These are phyloP conservation scores for Eimeria praecox DNA, from an alignment of 169 alveolate species.

Conservation along the genomic window DNA sequence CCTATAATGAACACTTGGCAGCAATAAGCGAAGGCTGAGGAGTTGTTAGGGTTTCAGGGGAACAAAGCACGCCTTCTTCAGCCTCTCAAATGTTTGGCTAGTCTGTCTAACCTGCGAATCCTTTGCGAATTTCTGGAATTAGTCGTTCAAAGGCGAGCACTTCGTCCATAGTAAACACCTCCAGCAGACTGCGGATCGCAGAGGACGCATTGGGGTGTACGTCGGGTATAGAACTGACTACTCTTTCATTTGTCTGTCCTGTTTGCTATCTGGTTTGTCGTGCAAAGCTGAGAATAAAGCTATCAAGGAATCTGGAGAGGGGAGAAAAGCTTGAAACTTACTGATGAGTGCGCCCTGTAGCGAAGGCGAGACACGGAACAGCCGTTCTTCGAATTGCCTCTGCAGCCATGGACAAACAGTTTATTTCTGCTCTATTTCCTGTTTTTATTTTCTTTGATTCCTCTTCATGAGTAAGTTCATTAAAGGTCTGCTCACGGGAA, in stretches of 20 bases:
- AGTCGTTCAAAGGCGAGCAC: slow-evolving; percentile 73
- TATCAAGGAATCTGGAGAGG: neutral
- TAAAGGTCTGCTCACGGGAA: neutral
- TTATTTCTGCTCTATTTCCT: neutral
- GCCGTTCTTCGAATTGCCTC: slow-evolving; percentile 63
- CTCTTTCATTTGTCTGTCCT: neutral
- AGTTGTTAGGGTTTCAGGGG: neutral
- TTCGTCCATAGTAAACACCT: slow-evolving; percentile 77
- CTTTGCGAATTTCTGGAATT: slow-evolving; percentile 70
- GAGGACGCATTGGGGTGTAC: neutral
- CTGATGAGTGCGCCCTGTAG: slow-evolving; percentile 79
- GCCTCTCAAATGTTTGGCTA: too few relatives aligned
- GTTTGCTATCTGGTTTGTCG: neutral
- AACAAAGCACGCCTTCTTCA: neutral
- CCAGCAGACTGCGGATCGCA: slow-evolving; percentile 62
- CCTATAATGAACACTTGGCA: neutral
- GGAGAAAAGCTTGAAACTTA: slow-evolving; percentile 3
- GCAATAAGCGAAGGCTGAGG: neutral
- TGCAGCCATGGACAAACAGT: neutral
- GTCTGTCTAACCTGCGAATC: slow-evolving; percentile 50
- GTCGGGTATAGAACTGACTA: neutral
- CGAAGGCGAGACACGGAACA: slow-evolving; percentile 76
- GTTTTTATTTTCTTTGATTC: neutral
- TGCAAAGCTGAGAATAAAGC: neutral
- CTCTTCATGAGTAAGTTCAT: neutral